phyloP scores from a whole-genome alignment of 2,329 filamentous ascomycete genomes.

The Volutella citrinella region DNA sequence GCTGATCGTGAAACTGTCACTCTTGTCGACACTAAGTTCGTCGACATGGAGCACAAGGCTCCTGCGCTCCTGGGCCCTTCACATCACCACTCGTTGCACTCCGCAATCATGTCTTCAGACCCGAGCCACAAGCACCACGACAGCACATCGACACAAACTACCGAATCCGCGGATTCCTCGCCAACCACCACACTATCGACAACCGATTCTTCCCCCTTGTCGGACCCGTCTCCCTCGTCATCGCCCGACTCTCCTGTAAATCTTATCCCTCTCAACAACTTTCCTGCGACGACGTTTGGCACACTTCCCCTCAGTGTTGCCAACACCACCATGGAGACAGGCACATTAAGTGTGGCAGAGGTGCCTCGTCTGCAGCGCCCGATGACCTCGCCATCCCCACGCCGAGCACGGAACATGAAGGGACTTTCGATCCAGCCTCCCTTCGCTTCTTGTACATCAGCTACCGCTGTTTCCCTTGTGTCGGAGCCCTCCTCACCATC shows the following conservation, averaged over 20 bases:
- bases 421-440: constrained; percentile 75
- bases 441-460: constrained; percentile 39
- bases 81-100: constrained; percentile 35
- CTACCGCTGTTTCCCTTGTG: constrained; percentile 47
- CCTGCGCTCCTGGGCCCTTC: constrained; percentile 35
- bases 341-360: constrained; percentile 46
- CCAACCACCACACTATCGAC: constrained; percentile 93
- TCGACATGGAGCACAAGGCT: constrained; percentile 43
- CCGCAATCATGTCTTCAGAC: constrained; percentile 42
- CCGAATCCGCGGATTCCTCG: constrained; percentile 88
- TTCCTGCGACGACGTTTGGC: constrained; percentile 59
- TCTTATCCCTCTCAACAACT: constrained; percentile 67
- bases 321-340: constrained; percentile 18
- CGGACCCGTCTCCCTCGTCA: constrained; percentile 86
- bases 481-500: constrained; percentile 70
- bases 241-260: constrained; percentile 87
- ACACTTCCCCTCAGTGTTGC: constrained; percentile 26
- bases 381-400: constrained; percentile 66
- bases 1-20: constrained; percentile 53
- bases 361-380: constrained; percentile 47
- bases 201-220: constrained; percentile 84
- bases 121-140: constrained; percentile 67
- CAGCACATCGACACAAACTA: constrained; percentile 74
- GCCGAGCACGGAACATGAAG: constrained; percentile 79
- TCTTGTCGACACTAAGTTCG: constrained; percentile 51